Base-by-base conservation (phyloP, 108 stramenopile species). In the Stephanodiscus minutulus region DNA sequence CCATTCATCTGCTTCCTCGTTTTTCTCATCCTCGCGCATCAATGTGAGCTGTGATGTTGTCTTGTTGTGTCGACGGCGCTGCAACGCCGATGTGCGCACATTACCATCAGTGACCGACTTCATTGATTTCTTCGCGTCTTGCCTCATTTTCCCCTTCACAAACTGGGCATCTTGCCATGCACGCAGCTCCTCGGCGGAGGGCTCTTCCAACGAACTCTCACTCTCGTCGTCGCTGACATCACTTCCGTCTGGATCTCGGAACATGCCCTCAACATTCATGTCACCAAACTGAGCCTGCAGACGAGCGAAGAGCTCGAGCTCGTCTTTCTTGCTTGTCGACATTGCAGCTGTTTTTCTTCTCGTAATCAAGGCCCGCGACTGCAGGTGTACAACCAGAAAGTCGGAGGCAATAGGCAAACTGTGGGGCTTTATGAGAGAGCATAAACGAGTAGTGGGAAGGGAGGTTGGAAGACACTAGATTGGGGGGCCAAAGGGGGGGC, bases 111-210 rank as follows among this genome's bases (percentile, higher is more conserved):
- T 33, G 8, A 27, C 37, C 25, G 63, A 33, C 2, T 50, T 66
- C 24, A 59, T 66, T 53, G 50, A 48, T 44, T 61, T 56, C 21
- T 84, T 68, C 24, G 57, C 41, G 50, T 76, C 64, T 1, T 61
- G 24, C 8, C 28, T 57, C 56, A 61, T 57, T 41, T 66, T 64
- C 11, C 85, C 88, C 43, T 65, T 83, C 73, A 58, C 64, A 66
- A 73, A 89, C 61, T 89, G 88, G 12, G 84, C 72, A 46, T 77
- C 84, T 70, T 89, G 88, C 88, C 88, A 89, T 29, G 81, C 84
- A 12, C 20, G 49, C 3, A 89, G 64, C 68, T 89, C 88, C 75
- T 86, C 84, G 11, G 84, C 74, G 18, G 84, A 75, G 35, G 88
- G 88, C 50, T 88, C 87, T 53, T 61, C 71, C 31, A 73, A 11